Base-by-base conservation (phyloP, 768 basidiomycete species). In the Trametes coccinea region DNA sequence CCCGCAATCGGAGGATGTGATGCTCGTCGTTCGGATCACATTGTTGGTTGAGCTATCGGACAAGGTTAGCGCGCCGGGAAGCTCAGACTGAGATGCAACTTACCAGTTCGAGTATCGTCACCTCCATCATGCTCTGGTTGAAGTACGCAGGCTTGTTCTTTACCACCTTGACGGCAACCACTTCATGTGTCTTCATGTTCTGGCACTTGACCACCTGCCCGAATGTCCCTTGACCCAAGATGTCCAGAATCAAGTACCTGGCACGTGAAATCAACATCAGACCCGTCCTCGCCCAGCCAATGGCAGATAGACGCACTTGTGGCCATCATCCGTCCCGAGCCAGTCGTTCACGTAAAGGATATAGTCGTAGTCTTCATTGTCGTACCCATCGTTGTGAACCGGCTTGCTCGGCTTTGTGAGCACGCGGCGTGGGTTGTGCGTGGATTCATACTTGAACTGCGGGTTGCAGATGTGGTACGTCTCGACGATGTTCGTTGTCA, bases 91-190 rank as follows among this genome's bases (percentile, higher is more conserved):
- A 53, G 59, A n/a, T n/a, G 56, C 45, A 6, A 82, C 92, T 63
- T 57, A 95, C 95, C 77, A 98, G 78, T 73, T 98, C 94, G 47
- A 99, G 80, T 63, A 99, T 98, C 1, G 95, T 97, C 30, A 98
- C 96, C 76, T 99, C 97, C 97, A 99, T 99, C 92, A 97, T 98
- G 75, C 91, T 93, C 77, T 99, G 97, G 72, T 98, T 98, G 76
- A 97, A 95, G 79, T 99, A 99, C 0, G 97, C 97, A 5, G 96
- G 97, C 76, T 98, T 99, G 76, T 99, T 99, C 80, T 99, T 99
- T 66, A 99, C 94, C 7, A 99, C 97, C 76, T 98, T 99, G 63
- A 99, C 97, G 27, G 97, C 97, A 46, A 97, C 94, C 56, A 98
- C 93, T 73, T 98, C 96, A 75, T 98, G 95, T 33, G 93, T 97